Base-by-base conservation (phyloP, 1,284 basidiomycete genomes). In the Neolentinus lepideus region DNA sequence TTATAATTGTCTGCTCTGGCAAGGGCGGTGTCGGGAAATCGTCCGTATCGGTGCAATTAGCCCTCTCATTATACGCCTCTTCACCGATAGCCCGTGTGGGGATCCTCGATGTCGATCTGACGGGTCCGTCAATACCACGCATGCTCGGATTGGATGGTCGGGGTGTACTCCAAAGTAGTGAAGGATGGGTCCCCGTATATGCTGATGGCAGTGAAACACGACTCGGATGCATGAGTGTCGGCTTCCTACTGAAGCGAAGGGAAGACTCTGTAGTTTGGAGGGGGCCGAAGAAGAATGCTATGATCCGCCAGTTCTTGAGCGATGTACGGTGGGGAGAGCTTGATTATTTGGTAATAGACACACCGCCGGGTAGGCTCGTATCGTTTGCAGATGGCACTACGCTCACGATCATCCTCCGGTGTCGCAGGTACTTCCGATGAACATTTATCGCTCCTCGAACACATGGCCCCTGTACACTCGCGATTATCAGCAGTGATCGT, bases 361-460 rank as follows among this genome's bases (percentile, higher is more conserved):
- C 97, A 3, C 97, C 96, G 6, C 96, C 96, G 63, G 95, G 94
- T 94, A 62, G 62, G 85, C 71, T 47, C 55, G 9, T 26, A 12
- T 54, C 6, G 54, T 47, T 43, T 24, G 43, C n/a, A n/a, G n/a
- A n/a, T n/a, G n/a, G n/a, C n/a, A n/a, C n/a, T n/a, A n/a, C n/a
- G n/a, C n/a, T n/a, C n/a, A n/a, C n/a, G n/a, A n/a, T n/a, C n/a
- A n/a, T n/a, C n/a, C n/a, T n/a, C n/a, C n/a, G n/a, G n/a, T n/a
- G n/a, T n/a, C n/a, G n/a, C n/a, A 96, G 94, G 94, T 38, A 99
- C 97, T 21, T 97, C 94, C 29, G 97, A 99, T 74, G 97, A 99
- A 70, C 97, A 99, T 76, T 83, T 99, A 51, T 95, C 93, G 21
- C 79, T 99, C 50, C 75, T 99, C 59, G 96, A 98, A 64, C 94